These are phyloP conservation scores for Lagenidium sp. DNA, from an alignment of 352 stramenopile species.

Conservation along the genomic window DNA sequence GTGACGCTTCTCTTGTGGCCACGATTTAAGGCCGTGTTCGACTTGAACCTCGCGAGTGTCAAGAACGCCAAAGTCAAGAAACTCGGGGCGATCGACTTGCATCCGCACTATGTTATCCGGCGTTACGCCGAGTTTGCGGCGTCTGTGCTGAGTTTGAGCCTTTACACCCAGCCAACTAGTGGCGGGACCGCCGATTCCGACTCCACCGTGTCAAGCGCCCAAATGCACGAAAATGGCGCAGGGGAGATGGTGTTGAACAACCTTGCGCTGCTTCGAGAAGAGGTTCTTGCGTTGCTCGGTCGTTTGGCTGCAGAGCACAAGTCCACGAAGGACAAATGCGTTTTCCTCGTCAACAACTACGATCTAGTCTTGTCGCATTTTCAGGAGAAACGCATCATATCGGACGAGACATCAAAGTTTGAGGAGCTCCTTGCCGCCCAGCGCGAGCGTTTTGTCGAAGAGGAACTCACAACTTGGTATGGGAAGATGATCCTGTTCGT, in stretches of 20 bases:
- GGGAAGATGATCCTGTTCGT: slow-evolving; percentile 97
- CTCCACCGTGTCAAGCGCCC: slow-evolving; percentile 37
- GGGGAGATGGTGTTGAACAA: slow-evolving; percentile 94
- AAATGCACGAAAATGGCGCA: slow-evolving; percentile 76
- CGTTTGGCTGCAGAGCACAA: slow-evolving; percentile 90
- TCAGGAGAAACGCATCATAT: slow-evolving; percentile 90
- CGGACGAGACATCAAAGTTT: slow-evolving; percentile 93
- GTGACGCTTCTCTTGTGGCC: slow-evolving; percentile 95
- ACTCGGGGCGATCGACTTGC: slow-evolving; percentile 91
- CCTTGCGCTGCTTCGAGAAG: slow-evolving; percentile 72
- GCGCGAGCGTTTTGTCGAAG: slow-evolving; percentile 96
- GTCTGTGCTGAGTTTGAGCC: slow-evolving; percentile 90
- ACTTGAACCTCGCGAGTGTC: slow-evolving; percentile 92
- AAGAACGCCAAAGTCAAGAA: slow-evolving; percentile 83
- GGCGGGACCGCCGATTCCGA: slow-evolving; percentile 15
- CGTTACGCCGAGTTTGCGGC: slow-evolving; percentile 97
- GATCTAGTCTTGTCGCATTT: slow-evolving; percentile 95
- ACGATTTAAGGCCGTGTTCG: slow-evolving; percentile 95
- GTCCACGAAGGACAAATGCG: slow-evolving; percentile 89
- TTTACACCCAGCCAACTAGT: slow-evolving; percentile 43
- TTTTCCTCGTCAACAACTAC: slow-evolving; percentile 99
- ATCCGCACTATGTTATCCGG: slow-evolving; percentile 95
- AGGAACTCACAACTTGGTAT: slow-evolving; percentile 92
- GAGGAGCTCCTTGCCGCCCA: slow-evolving; percentile 90
- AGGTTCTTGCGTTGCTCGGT: slow-evolving; percentile 67